A percentile compares a stretch with the other conserved stretches of the same genome.
Evolutionary conservation across 163 green algal genomes (phyloP).

Genomic region (Chlorella variabilis): DNA sequence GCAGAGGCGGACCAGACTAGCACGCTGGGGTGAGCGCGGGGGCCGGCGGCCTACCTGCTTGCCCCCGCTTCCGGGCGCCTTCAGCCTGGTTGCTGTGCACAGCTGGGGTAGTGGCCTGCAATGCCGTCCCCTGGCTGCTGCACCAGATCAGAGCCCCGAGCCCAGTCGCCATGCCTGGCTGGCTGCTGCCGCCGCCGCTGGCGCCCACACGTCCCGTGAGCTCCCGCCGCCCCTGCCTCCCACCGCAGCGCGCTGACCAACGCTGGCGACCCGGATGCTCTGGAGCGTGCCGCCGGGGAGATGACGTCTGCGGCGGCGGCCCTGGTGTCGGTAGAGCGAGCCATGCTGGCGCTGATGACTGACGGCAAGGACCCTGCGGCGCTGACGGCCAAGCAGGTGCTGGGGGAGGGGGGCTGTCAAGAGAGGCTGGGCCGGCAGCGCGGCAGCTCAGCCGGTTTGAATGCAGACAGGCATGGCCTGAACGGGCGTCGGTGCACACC

Average conservation of each 20-base stretch:
- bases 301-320: conserved; percentile 79
- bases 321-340: conserved; percentile 77
- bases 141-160: too few species aligned
- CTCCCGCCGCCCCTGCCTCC: too few species aligned
- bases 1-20: conserved; percentile 63
- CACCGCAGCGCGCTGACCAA: conserved; percentile 24
- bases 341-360: conserved; percentile 8
- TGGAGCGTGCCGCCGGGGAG: conserved; percentile 86
- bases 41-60: too few species aligned
- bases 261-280: conserved; percentile 61
- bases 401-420: neutral
- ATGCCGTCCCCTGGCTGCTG: too few species aligned
- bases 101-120: too few species aligned
- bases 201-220: too few species aligned
- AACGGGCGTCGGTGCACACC: too few species aligned
- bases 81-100: too few species aligned
- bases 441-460: neutral
- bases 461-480: neutral
- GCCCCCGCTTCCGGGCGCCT: too few species aligned
- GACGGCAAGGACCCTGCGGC: conserved; percentile 1
- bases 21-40: conserved; percentile 25
- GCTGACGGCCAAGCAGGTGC: conserved; percentile 55
- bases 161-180: too few species aligned
- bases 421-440: neutral
- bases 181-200: too few species aligned